These are phyloP conservation scores for Letharia lupina DNA, from an alignment of 495 filamentous ascomycete genomes.

Conservation along the genomic window DNA sequence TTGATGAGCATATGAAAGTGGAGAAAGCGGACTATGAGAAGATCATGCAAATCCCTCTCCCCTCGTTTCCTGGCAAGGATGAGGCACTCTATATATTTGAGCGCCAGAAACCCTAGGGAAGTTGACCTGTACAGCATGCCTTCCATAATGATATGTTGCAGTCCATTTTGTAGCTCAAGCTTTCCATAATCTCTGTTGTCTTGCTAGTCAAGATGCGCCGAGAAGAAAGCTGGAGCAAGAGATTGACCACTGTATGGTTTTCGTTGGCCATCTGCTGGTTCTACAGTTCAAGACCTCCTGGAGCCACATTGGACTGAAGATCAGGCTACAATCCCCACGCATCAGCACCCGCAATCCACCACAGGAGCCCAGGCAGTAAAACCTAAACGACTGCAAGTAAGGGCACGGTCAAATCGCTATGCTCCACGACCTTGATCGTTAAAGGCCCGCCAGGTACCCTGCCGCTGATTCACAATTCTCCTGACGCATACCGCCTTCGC, in stretches of 20 bases:
- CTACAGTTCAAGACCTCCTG: neutral
- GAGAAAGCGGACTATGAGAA: constrained; percentile 37
- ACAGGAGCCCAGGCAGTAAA: too few species aligned
- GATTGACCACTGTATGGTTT: neutral
- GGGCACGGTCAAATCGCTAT: too few species aligned
- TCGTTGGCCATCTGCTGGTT: neutral
- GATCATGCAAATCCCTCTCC: constrained; percentile 41
- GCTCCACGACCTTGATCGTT: too few species aligned
- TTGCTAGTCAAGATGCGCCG: neutral
- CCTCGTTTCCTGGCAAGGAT: constrained; percentile 48
- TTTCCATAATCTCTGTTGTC: neutral
- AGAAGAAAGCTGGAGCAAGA: neutral
- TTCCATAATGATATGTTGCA: neutral
- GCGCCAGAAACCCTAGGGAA: neutral
- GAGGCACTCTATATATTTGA: constrained; percentile 45
- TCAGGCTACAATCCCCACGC: neutral
- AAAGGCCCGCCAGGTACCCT: too few species aligned
- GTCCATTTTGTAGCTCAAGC: neutral
- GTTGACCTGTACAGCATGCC: neutral
- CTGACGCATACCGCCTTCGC: too few species aligned
- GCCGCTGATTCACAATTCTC: too few species aligned
- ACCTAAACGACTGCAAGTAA: too few species aligned
- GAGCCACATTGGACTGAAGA: neutral
- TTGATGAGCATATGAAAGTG: constrained; percentile 47
- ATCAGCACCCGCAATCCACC: too few species aligned